These are phyloP conservation scores for Diaporthe helianthi DNA, from an alignment of 2,329 filamentous ascomycete species.

Conservation along the genomic window DNA sequence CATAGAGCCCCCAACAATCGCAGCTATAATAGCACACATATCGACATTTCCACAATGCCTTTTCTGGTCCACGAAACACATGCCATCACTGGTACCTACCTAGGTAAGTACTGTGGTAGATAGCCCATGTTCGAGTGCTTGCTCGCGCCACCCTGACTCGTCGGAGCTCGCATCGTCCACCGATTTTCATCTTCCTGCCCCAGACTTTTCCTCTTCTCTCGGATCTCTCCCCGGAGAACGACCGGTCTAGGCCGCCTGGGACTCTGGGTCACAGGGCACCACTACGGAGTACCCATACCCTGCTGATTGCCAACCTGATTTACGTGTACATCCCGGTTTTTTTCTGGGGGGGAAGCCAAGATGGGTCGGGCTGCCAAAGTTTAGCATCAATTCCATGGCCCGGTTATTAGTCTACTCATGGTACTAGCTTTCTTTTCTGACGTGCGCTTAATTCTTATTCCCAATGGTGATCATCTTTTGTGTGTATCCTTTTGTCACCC, in stretches of 20 bases:
- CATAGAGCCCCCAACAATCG: neutral
- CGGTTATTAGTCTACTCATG: neutral
- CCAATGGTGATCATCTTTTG: neutral
- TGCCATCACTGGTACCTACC: neutral
- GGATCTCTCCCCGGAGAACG: neutral
- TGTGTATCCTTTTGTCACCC: neutral
- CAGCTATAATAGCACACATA: constrained; percentile 11
- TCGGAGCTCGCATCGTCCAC: neutral
- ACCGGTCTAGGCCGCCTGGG: neutral
- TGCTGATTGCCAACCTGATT: constrained; percentile 4
- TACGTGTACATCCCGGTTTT: constrained; percentile 9
- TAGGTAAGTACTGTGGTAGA: too few species aligned
- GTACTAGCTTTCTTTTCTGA: neutral
- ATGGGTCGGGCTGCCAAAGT: neutral
- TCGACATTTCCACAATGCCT: neutral
- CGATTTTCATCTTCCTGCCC: constrained; percentile 7
- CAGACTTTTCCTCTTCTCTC: constrained; percentile 11
- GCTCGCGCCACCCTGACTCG: constrained; percentile 14
- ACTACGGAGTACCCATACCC: neutral
- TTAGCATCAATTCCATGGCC: constrained; percentile 2
- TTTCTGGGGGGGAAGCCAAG: neutral
- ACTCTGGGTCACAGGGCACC: neutral
- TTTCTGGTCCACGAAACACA: neutral
- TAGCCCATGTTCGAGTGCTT: constrained; percentile 10
- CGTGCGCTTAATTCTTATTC: neutral